Percentiles rank a stretch among this genome's conserved stretches.
phyloP scores from a whole-genome alignment of 2,329 filamentous ascomycete species.

The Orbilia javanica region DNA sequence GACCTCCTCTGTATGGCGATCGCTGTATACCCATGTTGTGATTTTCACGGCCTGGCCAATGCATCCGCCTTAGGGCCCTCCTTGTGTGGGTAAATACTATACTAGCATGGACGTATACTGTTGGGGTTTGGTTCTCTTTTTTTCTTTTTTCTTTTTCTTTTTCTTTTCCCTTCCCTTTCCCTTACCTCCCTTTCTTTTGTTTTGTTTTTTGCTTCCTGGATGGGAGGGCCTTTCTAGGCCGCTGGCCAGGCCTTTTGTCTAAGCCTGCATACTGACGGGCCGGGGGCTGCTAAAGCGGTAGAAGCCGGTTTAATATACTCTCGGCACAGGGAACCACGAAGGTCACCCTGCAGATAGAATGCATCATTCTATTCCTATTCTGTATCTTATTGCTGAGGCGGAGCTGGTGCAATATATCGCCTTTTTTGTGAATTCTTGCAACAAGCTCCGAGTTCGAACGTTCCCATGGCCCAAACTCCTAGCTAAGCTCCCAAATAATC shows the following conservation, averaged over 20 bases:
- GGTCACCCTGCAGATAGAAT: background rate
- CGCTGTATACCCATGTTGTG: background rate
- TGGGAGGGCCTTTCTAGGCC: background rate
- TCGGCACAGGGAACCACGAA: background rate
- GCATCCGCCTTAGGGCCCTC: background rate
- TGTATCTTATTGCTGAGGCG: background rate
- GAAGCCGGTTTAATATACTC: background rate
- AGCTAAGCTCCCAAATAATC: no score
- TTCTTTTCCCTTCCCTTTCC: no score
- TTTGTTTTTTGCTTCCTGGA: background rate
- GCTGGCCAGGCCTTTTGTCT: background rate
- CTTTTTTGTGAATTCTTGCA: background rate
- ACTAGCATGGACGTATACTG: no score
- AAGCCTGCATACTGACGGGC: background rate
- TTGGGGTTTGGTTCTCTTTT: background rate
- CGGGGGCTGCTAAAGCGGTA: background rate
- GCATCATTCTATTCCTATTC: background rate
- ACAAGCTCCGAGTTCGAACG: no score
- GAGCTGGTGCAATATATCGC: conserved; percentile 4
- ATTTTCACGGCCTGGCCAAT: background rate
- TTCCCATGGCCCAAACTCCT: no score
- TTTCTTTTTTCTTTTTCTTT: background rate
- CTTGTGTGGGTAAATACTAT: background rate
- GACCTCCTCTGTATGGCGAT: background rate
- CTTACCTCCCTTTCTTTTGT: no score